These are phyloP conservation scores for Ramichloridium luteum DNA, from an alignment of 2,329 filamentous ascomycete species.

Conservation along the genomic window DNA sequence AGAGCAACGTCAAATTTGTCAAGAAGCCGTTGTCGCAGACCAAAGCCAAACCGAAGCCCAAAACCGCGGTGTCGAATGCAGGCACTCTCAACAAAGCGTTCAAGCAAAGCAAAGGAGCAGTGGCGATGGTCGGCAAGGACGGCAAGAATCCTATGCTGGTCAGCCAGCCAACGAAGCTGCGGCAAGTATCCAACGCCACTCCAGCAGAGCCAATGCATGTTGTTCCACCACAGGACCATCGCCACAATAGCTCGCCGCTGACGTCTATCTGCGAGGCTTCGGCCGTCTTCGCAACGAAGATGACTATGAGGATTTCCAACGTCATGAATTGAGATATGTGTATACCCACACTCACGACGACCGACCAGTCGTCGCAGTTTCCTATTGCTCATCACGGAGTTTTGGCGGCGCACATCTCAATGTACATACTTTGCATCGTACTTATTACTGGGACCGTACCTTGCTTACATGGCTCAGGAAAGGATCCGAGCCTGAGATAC, in stretches of 20 bases:
- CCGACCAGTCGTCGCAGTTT: too few species aligned
- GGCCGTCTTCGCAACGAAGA: too few species aligned
- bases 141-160: constrained; percentile 9
- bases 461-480: too few species aligned
- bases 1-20: constrained; percentile 16
- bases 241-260: constrained; percentile 16
- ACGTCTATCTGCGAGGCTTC: too few species aligned
- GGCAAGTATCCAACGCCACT: constrained; percentile 15
- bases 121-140: constrained; percentile 10
- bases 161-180: constrained; percentile 19
- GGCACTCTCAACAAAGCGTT: constrained; percentile 16
- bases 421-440: too few species aligned
- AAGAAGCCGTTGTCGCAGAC: constrained; percentile 11
- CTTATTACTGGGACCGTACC: too few species aligned
- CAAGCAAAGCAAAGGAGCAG: constrained; percentile 14
- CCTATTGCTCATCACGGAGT: too few species aligned
- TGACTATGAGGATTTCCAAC: constrained; percentile 11
- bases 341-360: too few species aligned
- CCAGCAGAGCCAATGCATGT: constrained; percentile 14
- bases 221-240: constrained; percentile 14
- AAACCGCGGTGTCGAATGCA: constrained; percentile 3
- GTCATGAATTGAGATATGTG: constrained; percentile 10
- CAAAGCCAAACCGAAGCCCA: constrained; percentile 11
- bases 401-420: too few species aligned
- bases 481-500: too few species aligned